Evolutionary conservation across 148 eudicot genomes (phyloP), one percentile per base, ranked within the genome.

Genomic region (Rheum nobile): DNA sequence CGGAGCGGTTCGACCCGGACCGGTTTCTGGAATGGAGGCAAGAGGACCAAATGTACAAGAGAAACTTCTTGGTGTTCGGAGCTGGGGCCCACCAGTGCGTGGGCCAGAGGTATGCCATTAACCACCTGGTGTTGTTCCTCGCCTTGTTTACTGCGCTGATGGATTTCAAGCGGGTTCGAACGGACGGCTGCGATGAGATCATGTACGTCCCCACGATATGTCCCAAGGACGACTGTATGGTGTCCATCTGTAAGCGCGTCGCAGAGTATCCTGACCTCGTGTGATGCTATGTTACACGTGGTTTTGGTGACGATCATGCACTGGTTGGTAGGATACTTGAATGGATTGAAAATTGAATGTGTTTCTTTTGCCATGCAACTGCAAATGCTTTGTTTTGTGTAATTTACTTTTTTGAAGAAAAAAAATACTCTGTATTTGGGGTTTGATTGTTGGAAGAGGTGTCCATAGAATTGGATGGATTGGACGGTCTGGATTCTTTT

Each of bases 71-170:
- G 19, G 97, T 86, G 0, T 93, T 93, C 29, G 97, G 98, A 0
- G 95, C 98, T 0, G 97, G 98, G 72, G 79, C 85, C 47, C 97
- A 93, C 81, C 97, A 91, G 41, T 93, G 98, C 47, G 97, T 93
- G 44, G 98, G 98, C 0, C 98, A 91, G 79, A 82, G 88, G 67
- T 93, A 91, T 35, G 98, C 98, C 0, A 75, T 86, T 0, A 93
- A 88, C 63, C 85, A 91, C 24, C 74, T 93, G 61, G 87, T 89
- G 37, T 26, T 93, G 47, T 93, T 93, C 77, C 83, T 91, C 19
- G 92, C 95, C 2, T 82, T 91, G 85, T 91, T 91, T 31, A 71
- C 85, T 0, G 75, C 88, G 22, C 77, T 88, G 83, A 31, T 93
- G 6, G 90, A 91, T 34, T 89, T 93, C 82, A 84, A 84, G 77